Percentiles rank a stretch among this genome's conserved stretches.
phyloP scores from a whole-genome alignment of 768 basidiomycete species.

The Pisolithus microcarpus region DNA sequence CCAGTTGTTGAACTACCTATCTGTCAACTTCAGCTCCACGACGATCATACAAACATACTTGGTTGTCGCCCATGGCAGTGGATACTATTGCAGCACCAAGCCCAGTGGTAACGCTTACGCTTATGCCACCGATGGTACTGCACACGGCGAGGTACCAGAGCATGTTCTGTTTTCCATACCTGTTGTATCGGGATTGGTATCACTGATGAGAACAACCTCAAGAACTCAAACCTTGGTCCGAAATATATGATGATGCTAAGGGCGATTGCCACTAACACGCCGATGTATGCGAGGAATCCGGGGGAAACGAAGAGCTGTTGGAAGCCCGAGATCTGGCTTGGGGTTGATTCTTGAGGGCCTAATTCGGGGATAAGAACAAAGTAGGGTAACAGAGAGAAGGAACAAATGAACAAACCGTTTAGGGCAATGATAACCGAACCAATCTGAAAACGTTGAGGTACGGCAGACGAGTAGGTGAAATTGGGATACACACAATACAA shows the following conservation, averaged over 20 bases:
- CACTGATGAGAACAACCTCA: not conserved
- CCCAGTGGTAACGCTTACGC: slow-evolving; percentile 91
- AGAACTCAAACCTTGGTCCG: slow-evolving; percentile 56
- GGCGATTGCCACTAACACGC: slow-evolving; percentile 56
- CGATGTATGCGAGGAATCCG: slow-evolving; percentile 69
- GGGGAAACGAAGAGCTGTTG: slow-evolving; percentile 74
- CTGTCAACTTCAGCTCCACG: not conserved
- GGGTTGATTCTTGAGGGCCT: slow-evolving; percentile 65
- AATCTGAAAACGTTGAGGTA: slow-evolving; percentile 36
- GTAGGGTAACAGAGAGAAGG: not conserved
- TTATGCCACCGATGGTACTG: slow-evolving; percentile 93
- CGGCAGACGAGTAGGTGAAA: not conserved
- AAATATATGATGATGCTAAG: slow-evolving; percentile 76
- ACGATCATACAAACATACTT: slow-evolving; percentile 38
- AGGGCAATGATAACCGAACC: slow-evolving; percentile 87
- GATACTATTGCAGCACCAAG: slow-evolving; percentile 88
- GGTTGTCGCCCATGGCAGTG: slow-evolving; percentile 66
- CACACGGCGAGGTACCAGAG: slow-evolving; percentile 93
- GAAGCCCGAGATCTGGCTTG: slow-evolving; percentile 67
- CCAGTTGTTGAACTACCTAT: slow-evolving; percentile 76
- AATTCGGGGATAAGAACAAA: slow-evolving; percentile 1
- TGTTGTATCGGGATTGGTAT: slow-evolving; percentile 13
- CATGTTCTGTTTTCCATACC: slow-evolving; percentile 90
- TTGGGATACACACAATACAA: slow-evolving; percentile 62
- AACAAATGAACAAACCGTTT: slow-evolving; percentile 57